Evolutionary conservation across 2,329 filamentous ascomycete genomes (phyloP).

Genomic region (Geoglossum cookeanum): DNA sequence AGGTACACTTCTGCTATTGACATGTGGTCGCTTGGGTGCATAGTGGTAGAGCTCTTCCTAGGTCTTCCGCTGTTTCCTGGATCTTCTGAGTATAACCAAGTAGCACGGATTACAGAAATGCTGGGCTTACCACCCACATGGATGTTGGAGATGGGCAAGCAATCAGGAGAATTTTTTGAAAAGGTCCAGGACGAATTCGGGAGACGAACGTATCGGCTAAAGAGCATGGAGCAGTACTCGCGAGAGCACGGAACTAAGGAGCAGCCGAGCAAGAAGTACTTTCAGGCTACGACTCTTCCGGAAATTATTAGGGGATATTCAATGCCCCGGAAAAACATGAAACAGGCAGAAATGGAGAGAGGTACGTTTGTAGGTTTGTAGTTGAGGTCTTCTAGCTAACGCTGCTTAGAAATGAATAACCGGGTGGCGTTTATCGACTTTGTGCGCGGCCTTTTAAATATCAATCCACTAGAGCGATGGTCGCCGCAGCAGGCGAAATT

Average conservation of each 20-base stretch:
- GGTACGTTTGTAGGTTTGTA: conserved; percentile 36
- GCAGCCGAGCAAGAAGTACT: conserved; percentile 99
- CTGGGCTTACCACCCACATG: conserved; percentile 87
- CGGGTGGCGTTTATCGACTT: conserved; percentile 96
- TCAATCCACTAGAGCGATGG: conserved; percentile 93
- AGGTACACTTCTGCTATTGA: conserved; percentile 94
- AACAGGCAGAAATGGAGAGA: conserved; percentile 86
- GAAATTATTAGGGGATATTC: conserved; percentile 97
- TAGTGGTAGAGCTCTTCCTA: conserved; percentile 92
- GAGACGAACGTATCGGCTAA: conserved; percentile 73
- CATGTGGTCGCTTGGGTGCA: conserved; percentile 98
- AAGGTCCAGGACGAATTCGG: conserved; percentile 85
- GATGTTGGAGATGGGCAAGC: conserved; percentile 99
- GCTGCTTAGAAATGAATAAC: conserved; percentile 78
- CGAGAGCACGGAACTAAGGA: conserved; percentile 92
- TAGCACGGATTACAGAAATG: conserved; percentile 95
- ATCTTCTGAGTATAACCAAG: conserved; percentile 97
- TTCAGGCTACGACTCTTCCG: conserved; percentile 78
- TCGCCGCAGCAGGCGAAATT: conserved; percentile 93
- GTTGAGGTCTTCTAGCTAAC: conserved; percentile 3
- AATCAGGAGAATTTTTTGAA: conserved; percentile 93
- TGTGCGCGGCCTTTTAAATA: conserved; percentile 76
- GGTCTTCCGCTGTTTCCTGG: conserved; percentile 88
- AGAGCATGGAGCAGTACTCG: conserved; percentile 96
- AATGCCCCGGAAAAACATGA: conserved; percentile 99